A percentile compares a stretch with the other conserved stretches of the same genome.
Conservation (phyloP, 371 early-diverging fungal species). For the Mucor irregularis region DNA sequence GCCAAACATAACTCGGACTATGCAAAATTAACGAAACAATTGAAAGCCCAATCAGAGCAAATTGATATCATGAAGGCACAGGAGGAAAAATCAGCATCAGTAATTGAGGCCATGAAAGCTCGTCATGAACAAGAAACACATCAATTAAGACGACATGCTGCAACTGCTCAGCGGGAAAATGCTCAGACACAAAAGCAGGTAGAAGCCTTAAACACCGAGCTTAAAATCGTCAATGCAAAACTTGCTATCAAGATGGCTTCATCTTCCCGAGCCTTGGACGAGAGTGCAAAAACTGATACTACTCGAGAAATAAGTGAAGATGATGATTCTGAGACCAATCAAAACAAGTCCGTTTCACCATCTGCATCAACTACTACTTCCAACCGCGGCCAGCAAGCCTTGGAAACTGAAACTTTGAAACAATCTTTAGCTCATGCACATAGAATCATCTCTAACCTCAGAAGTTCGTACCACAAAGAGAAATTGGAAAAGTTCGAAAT, state of each 20-base stretch:
- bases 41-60: slow-evolving; percentile 57
- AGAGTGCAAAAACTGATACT: neutral
- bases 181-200: slow-evolving; percentile 53
- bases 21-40: slow-evolving; percentile 52
- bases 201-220: slow-evolving; percentile 60
- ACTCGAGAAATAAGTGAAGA: slow-evolving; percentile 1
- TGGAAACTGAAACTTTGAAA: slow-evolving; percentile 51
- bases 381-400: slow-evolving; percentile 26
- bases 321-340: slow-evolving; percentile 4
- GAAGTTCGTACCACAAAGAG: slow-evolving; percentile 48
- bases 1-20: slow-evolving; percentile 55
- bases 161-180: slow-evolving; percentile 66
- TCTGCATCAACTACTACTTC: slow-evolving; percentile 3
- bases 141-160: slow-evolving; percentile 55
- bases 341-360: neutral
- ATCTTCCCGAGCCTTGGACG: slow-evolving; percentile 9
- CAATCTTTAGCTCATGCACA: slow-evolving; percentile 52
- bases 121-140: slow-evolving; percentile 71
- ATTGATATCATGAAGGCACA: slow-evolving; percentile 65
- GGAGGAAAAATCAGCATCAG: slow-evolving; percentile 57
- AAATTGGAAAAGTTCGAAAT: slow-evolving; percentile 62
- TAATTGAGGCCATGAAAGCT: slow-evolving; percentile 54
- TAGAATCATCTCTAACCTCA: slow-evolving; percentile 50
- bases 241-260: slow-evolving; percentile 29
- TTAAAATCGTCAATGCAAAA: slow-evolving; percentile 47